Percentiles rank a stretch among this genome's conserved stretches.
phyloP scores from a whole-genome alignment of 192 early-diverging fungal genomes.

The Podila epicladia region DNA sequence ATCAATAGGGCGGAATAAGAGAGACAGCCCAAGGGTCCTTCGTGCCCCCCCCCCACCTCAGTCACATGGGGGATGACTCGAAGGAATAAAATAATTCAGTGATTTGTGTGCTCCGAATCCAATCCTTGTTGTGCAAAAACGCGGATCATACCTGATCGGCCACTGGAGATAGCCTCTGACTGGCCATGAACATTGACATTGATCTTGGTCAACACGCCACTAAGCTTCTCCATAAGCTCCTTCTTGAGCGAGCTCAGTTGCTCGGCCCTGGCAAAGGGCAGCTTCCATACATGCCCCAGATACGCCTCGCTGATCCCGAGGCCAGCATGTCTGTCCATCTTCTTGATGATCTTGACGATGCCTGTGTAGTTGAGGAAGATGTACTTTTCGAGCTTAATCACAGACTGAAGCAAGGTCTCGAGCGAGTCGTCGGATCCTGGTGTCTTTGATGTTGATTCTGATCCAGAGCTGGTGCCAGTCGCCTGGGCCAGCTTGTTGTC shows the following conservation, averaged over 20 bases:
- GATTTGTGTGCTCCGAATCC: not conserved
- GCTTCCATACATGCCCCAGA: constrained; percentile 60
- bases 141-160: constrained; percentile 45
- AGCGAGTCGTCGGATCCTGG: constrained; percentile 26
- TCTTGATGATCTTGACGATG: constrained; percentile 88
- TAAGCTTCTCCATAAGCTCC: constrained; percentile 71
- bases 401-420: constrained; percentile 64
- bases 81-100: not conserved
- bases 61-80: not conserved
- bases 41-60: not conserved
- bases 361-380: constrained; percentile 90
- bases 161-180: constrained; percentile 16
- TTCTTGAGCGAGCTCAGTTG: constrained; percentile 74
- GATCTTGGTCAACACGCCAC: constrained; percentile 46
- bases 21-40: no score
- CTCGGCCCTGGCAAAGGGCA: constrained; percentile 75
- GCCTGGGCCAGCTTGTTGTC: constrained; percentile 25
- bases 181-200: constrained; percentile 25
- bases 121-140: not conserved
- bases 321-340: constrained; percentile 86
- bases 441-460: constrained; percentile 22
- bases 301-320: constrained; percentile 76
- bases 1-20: not conserved
- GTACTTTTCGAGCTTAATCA: constrained; percentile 80
- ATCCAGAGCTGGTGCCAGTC: constrained; percentile 25